Evolutionary conservation across 108 stramenopile species (phyloP), one percentile per base, ranked within the genome.

Genomic region (Hondaea fermentalgiana): DNA sequence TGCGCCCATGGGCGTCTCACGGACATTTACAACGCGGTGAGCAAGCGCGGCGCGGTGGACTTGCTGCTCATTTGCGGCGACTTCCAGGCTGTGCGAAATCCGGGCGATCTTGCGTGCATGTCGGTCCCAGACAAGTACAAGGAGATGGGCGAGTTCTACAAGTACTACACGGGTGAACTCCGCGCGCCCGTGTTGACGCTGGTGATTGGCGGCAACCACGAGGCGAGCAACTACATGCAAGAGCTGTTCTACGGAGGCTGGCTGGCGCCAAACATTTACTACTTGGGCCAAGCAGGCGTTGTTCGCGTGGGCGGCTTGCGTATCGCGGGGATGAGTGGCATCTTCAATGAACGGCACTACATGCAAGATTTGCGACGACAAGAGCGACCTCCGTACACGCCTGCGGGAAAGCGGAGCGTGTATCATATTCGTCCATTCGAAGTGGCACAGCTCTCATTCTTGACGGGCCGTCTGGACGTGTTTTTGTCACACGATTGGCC

Each of bases 151-250:
- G 88, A 92, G 44, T 99, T 99, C 89, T 94, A 95, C 76, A 92
- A 92, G 87, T 99, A 99, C 90, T 98, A 98, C 90, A 92, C 94
- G 51, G 99, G 98, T 19, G 94, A 93, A 44, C 92, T 92, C 59
- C 72, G 88, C 5, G 98, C 98, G 25, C 98, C 98, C 0, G 94
- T 97, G 51, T 90, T 96, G 44, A 99, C 98, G 5, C 89, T 99
- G 5, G 97, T 99, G 92, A 96, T 99, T 87, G 98, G 98, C 44
- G 99, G 99, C 1, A 99, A 99, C 94, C 99, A 99, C 91, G 99
- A 99, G 90, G 97, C 98, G 29, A 96, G 96, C 14, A 95, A 96
- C 72, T 93, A 97, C 35, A 90, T 99, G 29, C 96, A 97, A 72
- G 97, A 97, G 90, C 92, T 99, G 60, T 93, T 95, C 88, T 98